Conservation (phyloP, 2,329 filamentous ascomycete species). For the Xylariaceae sp. region DNA sequence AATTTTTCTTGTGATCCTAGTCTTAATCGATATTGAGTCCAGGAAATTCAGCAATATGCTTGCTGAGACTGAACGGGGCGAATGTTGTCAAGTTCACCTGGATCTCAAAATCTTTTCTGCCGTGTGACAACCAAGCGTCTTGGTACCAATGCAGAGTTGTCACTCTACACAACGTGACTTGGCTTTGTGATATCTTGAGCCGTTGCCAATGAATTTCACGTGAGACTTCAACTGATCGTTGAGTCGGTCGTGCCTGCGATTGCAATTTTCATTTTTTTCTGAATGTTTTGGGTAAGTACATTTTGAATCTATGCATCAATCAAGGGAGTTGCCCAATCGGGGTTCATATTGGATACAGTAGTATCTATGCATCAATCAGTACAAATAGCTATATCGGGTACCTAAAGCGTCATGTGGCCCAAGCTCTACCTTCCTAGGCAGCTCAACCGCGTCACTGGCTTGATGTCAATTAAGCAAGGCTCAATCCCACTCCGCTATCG, state of each 20-base stretch:
- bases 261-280: slow-evolving; percentile 3
- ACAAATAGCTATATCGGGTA: not conserved
- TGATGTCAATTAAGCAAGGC: slow-evolving; percentile 16
- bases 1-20: not conserved
- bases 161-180: not conserved
- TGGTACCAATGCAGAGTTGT: slow-evolving; percentile 8
- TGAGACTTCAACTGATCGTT: slow-evolving; percentile 1
- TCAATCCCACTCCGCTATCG: slow-evolving; percentile 10
- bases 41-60: not conserved
- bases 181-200: not conserved
- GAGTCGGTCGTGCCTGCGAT: not conserved
- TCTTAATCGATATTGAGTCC: not conserved
- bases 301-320: not conserved
- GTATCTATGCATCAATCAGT: not conserved
- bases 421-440: slow-evolving; percentile 24
- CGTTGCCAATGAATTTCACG: slow-evolving; percentile 2
- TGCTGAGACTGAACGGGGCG: not conserved
- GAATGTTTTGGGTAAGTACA: slow-evolving; percentile 5
- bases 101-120: slow-evolving; percentile 4
- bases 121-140: slow-evolving; percentile 9
- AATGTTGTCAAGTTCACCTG: slow-evolving; percentile 8
- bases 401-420: slow-evolving; percentile 14
- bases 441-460: slow-evolving; percentile 26
- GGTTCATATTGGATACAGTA: not conserved
- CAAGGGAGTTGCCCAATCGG: not conserved